Base-by-base conservation (phyloP, 2,329 filamentous ascomycete species). In the Nemania sp. region DNA sequence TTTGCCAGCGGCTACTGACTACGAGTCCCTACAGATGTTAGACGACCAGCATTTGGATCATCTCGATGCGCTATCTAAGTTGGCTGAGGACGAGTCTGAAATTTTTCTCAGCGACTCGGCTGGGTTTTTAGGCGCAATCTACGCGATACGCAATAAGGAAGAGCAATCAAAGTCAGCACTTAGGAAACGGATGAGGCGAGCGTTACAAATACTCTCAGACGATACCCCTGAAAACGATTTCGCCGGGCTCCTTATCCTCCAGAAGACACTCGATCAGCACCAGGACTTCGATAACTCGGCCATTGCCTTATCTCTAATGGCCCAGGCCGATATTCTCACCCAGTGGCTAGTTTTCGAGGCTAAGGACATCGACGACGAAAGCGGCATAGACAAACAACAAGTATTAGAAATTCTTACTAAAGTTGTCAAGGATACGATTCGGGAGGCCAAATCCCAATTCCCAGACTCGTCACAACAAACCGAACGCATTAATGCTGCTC, bases 191-290 rank as follows among this genome's bases (percentile, higher is more conserved):
- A 35, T 73, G 10, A 70, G 27, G 51, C 29, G 41, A 5, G 69
- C 53, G 8, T 43, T 71, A 20, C 64, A 70, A 41, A 62, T 70
- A 0, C 70, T 71, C 43, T 63, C 51, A 6, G 70, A 71, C 29
- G 66, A 72, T 15, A 54, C 29, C 4, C 62, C 67, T 8, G 62
- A 70, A 7, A 74, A 74, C 27, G 72, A 74, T 35, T 3, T 1
- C 6, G 1, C 22, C 4, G 72, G 67, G 6, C 62, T 66, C 47
- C 41, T 10, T 1, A 24, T 29, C 7, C 24, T 74, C 24, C 32
- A 29, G 15, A 54, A 47, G 45, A 56, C 67, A 4, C 10, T 71
- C 47, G 35, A 26, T 5, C 64, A 67, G 1, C 64, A 60, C 53
- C 13, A 26, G 5, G 65, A 67, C 32, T 55, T 63, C 15, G 5